Evolutionary conservation across 495 filamentous ascomycete species (phyloP).

Genomic region (Daldinia bambusicola): DNA sequence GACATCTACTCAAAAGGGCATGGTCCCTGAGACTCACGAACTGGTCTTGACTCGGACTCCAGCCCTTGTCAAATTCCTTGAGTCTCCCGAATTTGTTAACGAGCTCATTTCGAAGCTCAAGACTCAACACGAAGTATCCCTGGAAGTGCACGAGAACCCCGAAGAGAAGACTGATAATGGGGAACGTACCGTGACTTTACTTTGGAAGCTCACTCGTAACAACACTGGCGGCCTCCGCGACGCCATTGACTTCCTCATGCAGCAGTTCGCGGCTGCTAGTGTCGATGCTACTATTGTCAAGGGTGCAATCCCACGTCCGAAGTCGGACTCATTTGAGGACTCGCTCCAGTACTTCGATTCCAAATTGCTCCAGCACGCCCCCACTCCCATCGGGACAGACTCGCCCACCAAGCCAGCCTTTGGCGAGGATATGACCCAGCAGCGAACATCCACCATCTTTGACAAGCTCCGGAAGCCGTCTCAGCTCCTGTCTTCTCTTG

Average conservation of each 20-base stretch:
- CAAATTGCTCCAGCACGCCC: conserved; percentile 91
- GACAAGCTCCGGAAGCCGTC: conserved; percentile 88
- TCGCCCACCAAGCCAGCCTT: conserved; percentile 84
- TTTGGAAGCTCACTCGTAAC: conserved; percentile 88
- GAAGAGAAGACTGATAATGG: conserved; percentile 65
- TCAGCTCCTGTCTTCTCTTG: conserved; percentile 90
- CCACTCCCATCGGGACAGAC: conserved; percentile 79
- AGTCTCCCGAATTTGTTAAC: conserved; percentile 76
- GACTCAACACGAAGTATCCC: conserved; percentile 88
- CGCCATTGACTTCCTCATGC: conserved; percentile 92
- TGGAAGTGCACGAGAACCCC: conserved; percentile 69
- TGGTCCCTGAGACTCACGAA: conserved; percentile 96
- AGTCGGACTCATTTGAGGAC: conserved; percentile 98
- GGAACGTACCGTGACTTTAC: conserved; percentile 60
- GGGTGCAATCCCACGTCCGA: conserved; percentile 92
- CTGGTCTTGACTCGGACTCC: conserved; percentile 80
- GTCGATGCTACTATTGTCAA: conserved; percentile 87
- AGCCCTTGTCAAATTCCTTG: conserved; percentile 79
- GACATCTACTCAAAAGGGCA: conserved; percentile 66
- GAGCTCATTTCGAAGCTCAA: conserved; percentile 86
- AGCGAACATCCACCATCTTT: conserved; percentile 84
- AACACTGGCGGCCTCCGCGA: conserved; percentile 95
- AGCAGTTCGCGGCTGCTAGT: conserved; percentile 81
- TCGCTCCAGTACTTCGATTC: conserved; percentile 96
- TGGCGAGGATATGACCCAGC: conserved; percentile 75